Base-by-base conservation (phyloP, 441 rosid genomes). In the Monsonia emarginata region DNA sequence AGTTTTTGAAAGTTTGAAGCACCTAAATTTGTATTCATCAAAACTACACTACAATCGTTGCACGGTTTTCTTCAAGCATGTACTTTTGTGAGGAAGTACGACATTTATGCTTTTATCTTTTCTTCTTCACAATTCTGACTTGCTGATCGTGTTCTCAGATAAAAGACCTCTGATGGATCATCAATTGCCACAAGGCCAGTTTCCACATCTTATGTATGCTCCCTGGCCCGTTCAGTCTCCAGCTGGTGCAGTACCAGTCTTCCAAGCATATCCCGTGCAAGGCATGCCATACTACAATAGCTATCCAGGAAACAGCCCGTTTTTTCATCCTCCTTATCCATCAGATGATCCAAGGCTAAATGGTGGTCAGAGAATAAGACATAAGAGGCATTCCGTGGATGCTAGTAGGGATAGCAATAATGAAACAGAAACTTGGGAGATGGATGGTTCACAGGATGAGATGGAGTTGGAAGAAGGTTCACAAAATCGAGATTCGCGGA, bases 211-310 rank as follows among this genome's bases (percentile, higher is more conserved):
- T 21, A 74, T 88, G 83, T 88, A 80, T 69, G 81, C 97, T 64
- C 83, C 84, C 5, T 90, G 97, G 98, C 86, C 93, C 68, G 76
- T 88, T 64, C 96, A 93, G 72, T 86, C 97, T 32, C 95, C 96
- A 26, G 85, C 95, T 0, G 97, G 96, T 61, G 71, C 88, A 56
- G 73, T 85, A 56, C 91, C 94, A 48, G 79, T 80, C 31, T 90
- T 83, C 76, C 98, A 84, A 78, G 95, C 94, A 61, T 88, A 88
- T 79, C 82, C 92, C 14, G 82, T 89, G 89, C 96, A 83, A 65
- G 91, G 96, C 42, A 75, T 88, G 80, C 88, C 96, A 30, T 90
- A 86, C 78, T 87, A 84, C 74, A 92, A 85, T 52, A 79, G 71
- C 66, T 84, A 90, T 78, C 85, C 91, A 0, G 85, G 85, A 71